phyloP scores from a whole-genome alignment of 495 filamentous ascomycete species.

The Elaphomyces granulatus region DNA sequence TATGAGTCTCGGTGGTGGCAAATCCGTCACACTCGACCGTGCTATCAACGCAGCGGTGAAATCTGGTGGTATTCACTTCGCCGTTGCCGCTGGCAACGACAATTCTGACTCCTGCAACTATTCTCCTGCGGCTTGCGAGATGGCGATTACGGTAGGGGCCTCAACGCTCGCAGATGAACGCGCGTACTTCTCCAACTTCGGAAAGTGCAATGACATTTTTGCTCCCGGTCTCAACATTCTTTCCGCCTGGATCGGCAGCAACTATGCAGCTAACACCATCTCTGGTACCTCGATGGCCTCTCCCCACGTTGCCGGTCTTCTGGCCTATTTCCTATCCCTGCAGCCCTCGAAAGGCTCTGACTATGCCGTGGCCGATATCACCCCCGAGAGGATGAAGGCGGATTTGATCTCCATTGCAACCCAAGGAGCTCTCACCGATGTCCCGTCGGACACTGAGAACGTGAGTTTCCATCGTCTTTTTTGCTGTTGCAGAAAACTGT shows the following conservation, averaged over 20 bases:
- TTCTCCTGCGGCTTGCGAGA: slow-evolving; percentile 88
- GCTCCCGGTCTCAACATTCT: slow-evolving; percentile 93
- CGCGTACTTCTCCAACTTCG: slow-evolving; percentile 99
- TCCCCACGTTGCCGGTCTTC: slow-evolving; percentile 87
- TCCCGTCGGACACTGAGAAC: slow-evolving; percentile 72
- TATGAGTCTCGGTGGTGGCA: slow-evolving; percentile 97
- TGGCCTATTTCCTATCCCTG: slow-evolving; percentile 95
- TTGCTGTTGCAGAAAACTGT: neutral
- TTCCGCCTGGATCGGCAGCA: slow-evolving; percentile 95
- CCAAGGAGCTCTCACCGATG: slow-evolving; percentile 60
- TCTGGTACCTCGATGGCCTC: slow-evolving; percentile 99
- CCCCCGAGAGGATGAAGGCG: slow-evolving; percentile 86
- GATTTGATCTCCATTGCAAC: slow-evolving; percentile 77
- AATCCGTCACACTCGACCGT: slow-evolving; percentile 75
- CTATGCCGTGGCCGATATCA: slow-evolving; percentile 77
- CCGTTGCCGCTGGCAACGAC: slow-evolving; percentile 96
- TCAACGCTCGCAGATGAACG: slow-evolving; percentile 87
- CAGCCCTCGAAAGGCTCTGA: slow-evolving; percentile 79
- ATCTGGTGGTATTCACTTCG: slow-evolving; percentile 89
- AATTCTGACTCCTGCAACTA: slow-evolving; percentile 98
- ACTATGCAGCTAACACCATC: slow-evolving; percentile 91
- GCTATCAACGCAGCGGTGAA: slow-evolving; percentile 88
- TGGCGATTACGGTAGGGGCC: slow-evolving; percentile 92
- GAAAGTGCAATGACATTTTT: slow-evolving; percentile 99
- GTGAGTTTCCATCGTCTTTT: slow-evolving; percentile 27